Conservation (phyloP, 257 asterid genomes). For the Solanum lycopersicoides region DNA sequence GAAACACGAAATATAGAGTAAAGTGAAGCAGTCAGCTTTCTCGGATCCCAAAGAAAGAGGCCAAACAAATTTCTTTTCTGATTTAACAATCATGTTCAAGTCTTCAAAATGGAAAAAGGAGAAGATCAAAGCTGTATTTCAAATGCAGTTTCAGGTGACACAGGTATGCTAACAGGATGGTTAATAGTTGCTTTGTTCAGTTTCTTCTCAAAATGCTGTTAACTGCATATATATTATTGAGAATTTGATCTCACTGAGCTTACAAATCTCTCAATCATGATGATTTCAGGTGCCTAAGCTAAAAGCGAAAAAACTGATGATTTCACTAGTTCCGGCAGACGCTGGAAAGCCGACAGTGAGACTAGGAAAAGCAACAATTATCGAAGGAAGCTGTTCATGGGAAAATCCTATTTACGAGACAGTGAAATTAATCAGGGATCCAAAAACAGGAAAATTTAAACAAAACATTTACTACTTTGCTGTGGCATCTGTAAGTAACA, state of each 20-base stretch:
- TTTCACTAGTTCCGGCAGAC: slow-evolving; percentile 82
- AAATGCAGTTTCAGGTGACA: slow-evolving; percentile 81
- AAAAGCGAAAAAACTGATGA: slow-evolving; percentile 65
- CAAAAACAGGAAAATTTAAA: slow-evolving; percentile 59
- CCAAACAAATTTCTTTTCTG: neutral
- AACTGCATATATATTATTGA: neutral
- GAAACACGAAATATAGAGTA: neutral
- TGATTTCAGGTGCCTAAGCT: slow-evolving; percentile 71
- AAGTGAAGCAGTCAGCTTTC: neutral
- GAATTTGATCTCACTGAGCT: slow-evolving; percentile 8
- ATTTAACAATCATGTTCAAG: slow-evolving; percentile 57
- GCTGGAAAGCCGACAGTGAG: slow-evolving; percentile 82
- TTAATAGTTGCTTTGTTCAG: neutral
- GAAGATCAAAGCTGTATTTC: slow-evolving; percentile 73
- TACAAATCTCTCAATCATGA: neutral
- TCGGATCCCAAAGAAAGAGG: neutral
- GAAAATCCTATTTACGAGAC: slow-evolving; percentile 74
- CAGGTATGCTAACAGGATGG: slow-evolving; percentile 36
- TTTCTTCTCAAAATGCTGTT: neutral
- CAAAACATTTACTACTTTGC: slow-evolving; percentile 65
- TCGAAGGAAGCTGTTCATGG: slow-evolving; percentile 83
- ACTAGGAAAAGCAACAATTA: slow-evolving; percentile 55
- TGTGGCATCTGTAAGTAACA: slow-evolving; percentile 65
- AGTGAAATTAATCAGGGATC: slow-evolving; percentile 61
- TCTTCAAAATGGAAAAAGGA: slow-evolving; percentile 50